Evolutionary conservation across 2,329 filamentous ascomycete species (phyloP), one percentile per base, ranked within the genome.

Genomic region (Colletotrichum liriopes): DNA sequence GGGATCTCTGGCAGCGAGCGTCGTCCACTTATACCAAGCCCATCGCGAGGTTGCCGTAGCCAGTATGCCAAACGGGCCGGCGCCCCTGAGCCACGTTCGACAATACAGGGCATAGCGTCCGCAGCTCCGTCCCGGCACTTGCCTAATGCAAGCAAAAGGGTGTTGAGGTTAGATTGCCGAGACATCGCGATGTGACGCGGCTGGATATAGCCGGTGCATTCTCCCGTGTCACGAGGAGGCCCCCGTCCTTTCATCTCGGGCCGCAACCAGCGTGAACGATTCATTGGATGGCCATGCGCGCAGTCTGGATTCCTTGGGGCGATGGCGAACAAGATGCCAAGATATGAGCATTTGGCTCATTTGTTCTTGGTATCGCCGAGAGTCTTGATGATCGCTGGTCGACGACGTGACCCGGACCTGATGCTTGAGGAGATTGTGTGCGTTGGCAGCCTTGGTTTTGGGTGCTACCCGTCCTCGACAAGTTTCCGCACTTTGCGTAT

Each of bases 141-240:
- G 26, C 52, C 67, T 52, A 23, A 69, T 65, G 41, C 18, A 52
- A 43, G 23, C 43, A 14, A 37, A 35, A 23, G 37, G 67, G 45
- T 58, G 52, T 54, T 16, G 52, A 65, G 35, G 26, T 32, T 65
- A 65, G 35, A 70, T 58, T 70, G 61, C 67, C 61, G 52, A 59
- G 67, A 45, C 16, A 16, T 37, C 8, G 18, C 52, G 26, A 65
- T 65, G 49, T 47, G n/a, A 65, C 67, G n/a, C 4, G 41, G 20
- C 0, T 65, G 67, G 26, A 65, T 65, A 52, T 65, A 65, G 20
- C 67, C 67, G 67, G 67, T 45, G 29, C 16, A 26, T 65, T 65
- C 20, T 54, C 18, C 61, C 67, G 58, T 26, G 29, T 63, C n/a
- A 55, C 58, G 29, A 8, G 49, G 32, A 18, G 14, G 26, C 14